Base-by-base conservation (phyloP, 305 asterid species). In the Fraxinus velutina region DNA sequence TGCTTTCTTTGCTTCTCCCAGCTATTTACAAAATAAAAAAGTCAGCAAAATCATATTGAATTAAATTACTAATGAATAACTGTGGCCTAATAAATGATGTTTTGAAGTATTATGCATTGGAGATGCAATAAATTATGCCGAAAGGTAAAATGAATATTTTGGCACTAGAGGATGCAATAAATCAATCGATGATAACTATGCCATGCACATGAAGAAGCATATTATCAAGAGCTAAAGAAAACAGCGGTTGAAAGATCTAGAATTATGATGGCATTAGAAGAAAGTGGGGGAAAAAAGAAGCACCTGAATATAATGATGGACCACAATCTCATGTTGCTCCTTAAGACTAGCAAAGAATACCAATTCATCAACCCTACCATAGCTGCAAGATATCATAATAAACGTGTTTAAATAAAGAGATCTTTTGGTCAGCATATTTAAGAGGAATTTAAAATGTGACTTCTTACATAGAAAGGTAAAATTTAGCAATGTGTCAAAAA, bases 1-100 rank as follows among this genome's bases (percentile, higher is more conserved):
- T 30, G 98, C 99, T 88, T 91, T 94, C 90, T 96, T 96, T 55
- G 99, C 97, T 90, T 96, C 99, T 81, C 99, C 99, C 86, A 90
- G 94, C 99, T 96, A 84, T 76, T 83, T 6, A 85, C 21, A 74
- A 68, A 82, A 77, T 66, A 47, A 78, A 74, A 6, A 15, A 70
- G 50, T 1, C 33, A 13, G 44, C 39, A 24, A 37, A 57, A 27
- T 75, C 73, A 4, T 17, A 27, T 36, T 62, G 47, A 71, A 75
- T 78, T 77, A 80, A 76, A 12, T 37, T 76, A 27, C 27, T 50
- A 79, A 15, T 17, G 78, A 73, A n/a, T 72, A 77, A 42, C 13
- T 15, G 75, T 22, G 75, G 36, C 73, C 60, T 76, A 75, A 37
- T 21, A 24, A 19, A 47, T 57, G 8, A 75, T 30, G 55, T 24